Base-by-base conservation (phyloP, 2,329 filamentous ascomycete genomes). In the Raffaelea deltoideospora region DNA sequence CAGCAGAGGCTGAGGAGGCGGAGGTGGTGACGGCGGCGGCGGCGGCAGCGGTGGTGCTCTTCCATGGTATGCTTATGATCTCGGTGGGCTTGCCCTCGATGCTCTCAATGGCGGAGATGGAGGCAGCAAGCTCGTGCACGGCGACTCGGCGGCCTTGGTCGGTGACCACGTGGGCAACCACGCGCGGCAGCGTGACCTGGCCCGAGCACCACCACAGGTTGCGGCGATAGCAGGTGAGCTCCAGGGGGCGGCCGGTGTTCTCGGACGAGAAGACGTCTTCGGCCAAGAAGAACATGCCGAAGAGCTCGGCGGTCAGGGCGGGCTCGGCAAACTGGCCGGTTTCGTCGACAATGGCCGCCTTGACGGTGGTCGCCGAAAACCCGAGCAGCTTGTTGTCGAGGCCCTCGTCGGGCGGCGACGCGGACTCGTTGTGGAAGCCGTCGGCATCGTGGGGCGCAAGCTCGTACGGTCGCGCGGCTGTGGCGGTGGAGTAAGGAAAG, bases 31-130 rank as follows among this genome's bases (percentile, higher is more conserved):
- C 22, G 24, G 23, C 21, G 20, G 34, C 22, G 24, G 23, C 21
- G 20, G 34, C 30, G 26, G 32, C 37, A 47, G 77, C 48, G 59
- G 76, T 50, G 61, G 79, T 50, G 69, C 64, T 92, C 62, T 95
- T 95, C 87, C 88, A 95, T 0, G 88, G 88, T 33, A 96, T 90
- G 1, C 81, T 90, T 41, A 96, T 95, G 42, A 96, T 93, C 58
- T 95, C 92, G 6, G 92, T 88, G 1, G 75, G 50, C 51, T 93
- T 93, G 34, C 84, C 83, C 53, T 96, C 88, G 34, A 95, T 92
- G 5, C 85, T 93, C 57, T 96, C 88, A 4, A 81, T 74, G 2
- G 85, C 87, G 1, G 81, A 81, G 36, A 96, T 85, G 26, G 79
- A 78, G 18, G 90, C 76, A 42, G 84, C 80, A 43, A 93, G 57